Conservation (phyloP, 164 flowering plant species). For the Protea cynaroides region DNA sequence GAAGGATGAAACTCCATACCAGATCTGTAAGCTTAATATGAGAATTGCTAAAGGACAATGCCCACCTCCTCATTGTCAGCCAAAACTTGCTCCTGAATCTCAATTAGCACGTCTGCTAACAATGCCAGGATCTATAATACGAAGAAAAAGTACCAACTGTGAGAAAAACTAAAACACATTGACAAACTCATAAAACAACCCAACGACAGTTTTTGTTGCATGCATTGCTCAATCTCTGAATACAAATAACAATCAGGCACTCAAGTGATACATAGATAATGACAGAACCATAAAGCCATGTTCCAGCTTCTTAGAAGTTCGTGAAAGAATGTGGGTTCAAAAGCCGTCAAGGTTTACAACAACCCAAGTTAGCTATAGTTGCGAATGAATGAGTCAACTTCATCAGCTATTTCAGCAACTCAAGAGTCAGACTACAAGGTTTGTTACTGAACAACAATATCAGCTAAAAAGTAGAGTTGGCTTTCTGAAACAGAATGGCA, state of each 20-base stretch:
- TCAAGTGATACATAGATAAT: neutral
- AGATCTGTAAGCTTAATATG: neutral
- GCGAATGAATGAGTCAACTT: neutral
- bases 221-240: neutral
- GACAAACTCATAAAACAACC: neutral
- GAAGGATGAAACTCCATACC: neutral
- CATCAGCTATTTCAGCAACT: neutral
- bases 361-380: neutral
- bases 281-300: neutral
- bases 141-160: neutral
- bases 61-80: constrained; percentile 60
- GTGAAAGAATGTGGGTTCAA: neutral
- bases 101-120: constrained; percentile 73
- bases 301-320: no score
- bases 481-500: neutral
- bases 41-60: neutral
- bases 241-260: neutral
- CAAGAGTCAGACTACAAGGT: neutral
- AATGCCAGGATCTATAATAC: constrained; percentile 61
- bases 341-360: neutral
- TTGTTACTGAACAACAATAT: neutral
- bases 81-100: constrained; percentile 78
- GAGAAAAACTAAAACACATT: neutral
- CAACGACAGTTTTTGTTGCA: neutral
- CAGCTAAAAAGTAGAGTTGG: neutral